Conservation (phyloP, 305 asterid genomes). For the Solanum hybrid region DNA sequence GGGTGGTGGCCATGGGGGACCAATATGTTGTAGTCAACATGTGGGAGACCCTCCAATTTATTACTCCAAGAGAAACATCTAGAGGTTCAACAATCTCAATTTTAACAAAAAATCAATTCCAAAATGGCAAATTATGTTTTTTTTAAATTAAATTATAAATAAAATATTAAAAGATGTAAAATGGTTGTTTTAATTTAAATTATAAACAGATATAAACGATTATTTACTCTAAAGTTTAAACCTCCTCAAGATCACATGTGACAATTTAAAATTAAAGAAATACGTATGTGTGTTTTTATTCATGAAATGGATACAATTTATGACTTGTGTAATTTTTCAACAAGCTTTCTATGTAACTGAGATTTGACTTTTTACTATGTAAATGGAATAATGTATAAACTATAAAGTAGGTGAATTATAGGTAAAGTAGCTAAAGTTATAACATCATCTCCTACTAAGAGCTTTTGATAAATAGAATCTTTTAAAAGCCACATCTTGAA, state of each 20-base stretch:
- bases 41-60: background rate
- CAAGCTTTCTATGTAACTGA: background rate
- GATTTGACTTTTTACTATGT: background rate
- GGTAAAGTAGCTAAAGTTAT: background rate
- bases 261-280: background rate
- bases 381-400: background rate
- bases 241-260: background rate
- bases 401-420: background rate
- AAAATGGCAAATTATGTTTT: background rate
- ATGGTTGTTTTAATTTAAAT: background rate
- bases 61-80: background rate
- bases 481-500: background rate
- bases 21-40: background rate
- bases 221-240: background rate
- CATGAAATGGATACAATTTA: background rate
- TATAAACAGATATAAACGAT: background rate
- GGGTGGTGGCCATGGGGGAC: background rate
- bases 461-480: background rate
- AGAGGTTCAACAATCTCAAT: background rate
- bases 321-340: background rate
- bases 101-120: background rate
- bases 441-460: background rate
- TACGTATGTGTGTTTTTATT: background rate
- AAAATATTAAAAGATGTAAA: background rate
- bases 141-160: background rate